phyloP scores from a whole-genome alignment of 345 rosid genomes.

The Trapa bicornis region DNA sequence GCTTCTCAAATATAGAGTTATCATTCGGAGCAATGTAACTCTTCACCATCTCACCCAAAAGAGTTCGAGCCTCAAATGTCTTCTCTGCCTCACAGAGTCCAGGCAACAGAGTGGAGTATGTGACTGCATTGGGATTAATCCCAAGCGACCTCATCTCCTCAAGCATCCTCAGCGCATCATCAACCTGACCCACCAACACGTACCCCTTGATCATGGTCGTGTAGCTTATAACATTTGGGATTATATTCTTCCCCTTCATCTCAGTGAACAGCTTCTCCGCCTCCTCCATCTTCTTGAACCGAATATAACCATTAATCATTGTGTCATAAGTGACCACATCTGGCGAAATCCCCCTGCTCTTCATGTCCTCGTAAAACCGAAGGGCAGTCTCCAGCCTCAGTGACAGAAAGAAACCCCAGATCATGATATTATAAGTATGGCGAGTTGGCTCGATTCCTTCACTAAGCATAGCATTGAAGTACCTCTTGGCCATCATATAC shows the following conservation, averaged over 20 bases:
- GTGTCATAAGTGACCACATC: conserved; percentile 72
- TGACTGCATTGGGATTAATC: conserved; percentile 59
- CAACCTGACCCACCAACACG: conserved; percentile 38
- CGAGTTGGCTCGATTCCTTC: conserved; percentile 68
- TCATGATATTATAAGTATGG: conserved; percentile 69
- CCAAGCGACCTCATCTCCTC: conserved; percentile 70
- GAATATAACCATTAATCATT: conserved; percentile 53
- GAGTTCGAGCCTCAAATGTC: conserved; percentile 41
- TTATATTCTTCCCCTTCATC: conserved; percentile 65
- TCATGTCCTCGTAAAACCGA: conserved; percentile 81
- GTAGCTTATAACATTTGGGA: conserved; percentile 65
- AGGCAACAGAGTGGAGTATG: conserved; percentile 66
- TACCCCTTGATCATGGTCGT: conserved; percentile 85
- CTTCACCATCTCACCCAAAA: conserved; percentile 60
- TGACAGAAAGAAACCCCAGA: conserved; percentile 83
- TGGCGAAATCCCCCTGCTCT: conserved; percentile 38
- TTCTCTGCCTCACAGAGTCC: conserved; percentile 71
- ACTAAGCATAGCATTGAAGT: conserved; percentile 58
- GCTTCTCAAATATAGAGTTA: conserved; percentile 51
- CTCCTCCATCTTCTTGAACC: conserved; percentile 72
- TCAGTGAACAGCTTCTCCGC: conserved; percentile 74
- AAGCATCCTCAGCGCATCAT: conserved; percentile 57
- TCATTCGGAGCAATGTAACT: conserved; percentile 58
- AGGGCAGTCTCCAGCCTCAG: conserved; percentile 54
- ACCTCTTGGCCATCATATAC: conserved; percentile 89